Evolutionary conservation across 2,329 filamentous ascomycete species (phyloP), one percentile per base, ranked within the genome.

Genomic region (Ophiostoma sp.): DNA sequence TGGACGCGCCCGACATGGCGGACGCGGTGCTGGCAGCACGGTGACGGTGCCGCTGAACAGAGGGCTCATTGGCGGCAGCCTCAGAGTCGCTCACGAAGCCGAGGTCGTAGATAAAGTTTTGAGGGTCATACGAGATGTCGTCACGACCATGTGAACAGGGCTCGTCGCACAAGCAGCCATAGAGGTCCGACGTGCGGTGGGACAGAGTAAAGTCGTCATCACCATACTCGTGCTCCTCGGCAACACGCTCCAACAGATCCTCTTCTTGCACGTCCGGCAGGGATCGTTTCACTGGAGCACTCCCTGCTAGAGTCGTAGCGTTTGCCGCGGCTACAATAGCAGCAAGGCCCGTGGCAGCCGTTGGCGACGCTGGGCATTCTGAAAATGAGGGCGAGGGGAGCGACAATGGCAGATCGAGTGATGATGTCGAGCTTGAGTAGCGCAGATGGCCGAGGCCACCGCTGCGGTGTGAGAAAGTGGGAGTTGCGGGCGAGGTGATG

Each of bases 221-320:
- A 9, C 15, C n/a, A n/a, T 25, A 57, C 22, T 70, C 57, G 17
- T 61, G 55, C 33, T 42, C 68, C 11, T 72, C 72, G n/a, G 52
- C 70, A 28, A 92, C 92, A 71, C 87, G 88, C 80, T 95, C 92
- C 57, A 90, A 83, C 1, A 92, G 90, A 78, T 97, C 94, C 81
- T 98, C 95, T 78, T 98, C 95, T 79, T 94, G 89, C 25, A 98
- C 92, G 78, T 96, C 93, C 19, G 93, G 92, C 75, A 98, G 85
- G 70, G 87, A 87, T 74, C 89, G 87, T 82, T 93, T 93, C 78
- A 86, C 85, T 0, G 88, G 83, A 76, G 76, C 78, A 74, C 31
- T 33, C 1, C 61, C 90, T 74, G 86, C 91, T 72, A 85, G 45
- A 17, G 66, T 22, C 78, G 86, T 85, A 0, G 88, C 84, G 76